Percentiles rank a stretch among this genome's conserved stretches.
Evolutionary conservation across 306 rosid genomes (phyloP).

Genomic region (Cotoneaster glaucophyllus): DNA sequence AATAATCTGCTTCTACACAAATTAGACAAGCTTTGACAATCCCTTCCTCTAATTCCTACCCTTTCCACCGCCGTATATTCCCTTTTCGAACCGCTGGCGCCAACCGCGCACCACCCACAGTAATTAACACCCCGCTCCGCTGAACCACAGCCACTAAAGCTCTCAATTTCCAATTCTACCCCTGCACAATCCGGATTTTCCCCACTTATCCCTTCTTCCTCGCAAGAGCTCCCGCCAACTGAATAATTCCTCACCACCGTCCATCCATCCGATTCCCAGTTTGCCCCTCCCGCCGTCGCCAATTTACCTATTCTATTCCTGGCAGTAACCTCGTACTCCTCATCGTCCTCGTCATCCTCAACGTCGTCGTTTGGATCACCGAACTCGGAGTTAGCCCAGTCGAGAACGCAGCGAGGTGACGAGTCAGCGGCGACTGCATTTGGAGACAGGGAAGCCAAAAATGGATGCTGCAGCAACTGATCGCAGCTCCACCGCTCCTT

Average conservation of each 20-base stretch:
- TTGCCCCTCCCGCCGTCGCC: conserved; percentile 33
- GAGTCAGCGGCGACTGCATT: conserved; percentile 22
- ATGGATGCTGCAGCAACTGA: conserved; percentile 83
- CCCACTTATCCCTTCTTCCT: conserved; percentile 15
- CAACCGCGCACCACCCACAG: conserved; percentile 14
- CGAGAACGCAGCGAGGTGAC: conserved; percentile 84
- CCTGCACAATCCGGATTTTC: conserved; percentile 25
- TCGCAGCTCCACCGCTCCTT: conserved; percentile 70
- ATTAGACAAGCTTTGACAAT: conserved; percentile 16
- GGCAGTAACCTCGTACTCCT: background rate
- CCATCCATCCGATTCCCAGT: conserved; percentile 79
- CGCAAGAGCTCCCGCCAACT: background rate
- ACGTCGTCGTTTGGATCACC: conserved; percentile 22
- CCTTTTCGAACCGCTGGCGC: conserved; percentile 17
- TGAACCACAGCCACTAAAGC: conserved; percentile 1
- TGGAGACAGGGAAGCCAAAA: conserved; percentile 22
- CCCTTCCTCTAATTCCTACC: background rate
- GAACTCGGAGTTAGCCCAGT: conserved; percentile 49
- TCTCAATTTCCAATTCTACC: conserved; percentile 21
- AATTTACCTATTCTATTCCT: conserved; percentile 47
- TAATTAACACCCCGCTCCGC: conserved; percentile 13
- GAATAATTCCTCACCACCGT: conserved; percentile 37
- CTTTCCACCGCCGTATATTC: conserved; percentile 1
- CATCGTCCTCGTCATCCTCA: background rate
- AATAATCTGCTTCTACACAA: background rate